phyloP scores from a whole-genome alignment of 305 asterid species.

The Coffea humblotiana region DNA sequence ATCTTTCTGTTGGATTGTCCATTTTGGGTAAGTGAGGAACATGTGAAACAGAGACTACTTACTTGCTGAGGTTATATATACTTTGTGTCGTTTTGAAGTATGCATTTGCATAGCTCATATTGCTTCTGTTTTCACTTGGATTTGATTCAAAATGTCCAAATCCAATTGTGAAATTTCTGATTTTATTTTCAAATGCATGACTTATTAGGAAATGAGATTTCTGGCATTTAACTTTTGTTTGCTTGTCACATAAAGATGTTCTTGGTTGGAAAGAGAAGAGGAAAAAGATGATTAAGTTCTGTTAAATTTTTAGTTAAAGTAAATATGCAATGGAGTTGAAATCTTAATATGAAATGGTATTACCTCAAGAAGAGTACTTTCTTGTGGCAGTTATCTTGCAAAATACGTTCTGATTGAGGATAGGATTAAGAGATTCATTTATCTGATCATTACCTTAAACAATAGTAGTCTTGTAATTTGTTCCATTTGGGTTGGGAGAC shows the following conservation, averaged over 20 bases:
- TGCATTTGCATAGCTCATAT: background rate
- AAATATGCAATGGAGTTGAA: background rate
- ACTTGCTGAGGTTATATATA: slow-evolving; percentile 1
- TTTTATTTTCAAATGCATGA: background rate
- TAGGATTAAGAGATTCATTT: background rate
- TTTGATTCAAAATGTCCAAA: background rate
- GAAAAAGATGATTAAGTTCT: background rate
- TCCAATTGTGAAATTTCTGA: background rate
- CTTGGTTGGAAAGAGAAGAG: background rate
- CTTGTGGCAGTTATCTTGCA: background rate
- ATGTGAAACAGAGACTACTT: background rate
- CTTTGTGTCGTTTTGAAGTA: background rate
- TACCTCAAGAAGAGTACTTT: background rate
- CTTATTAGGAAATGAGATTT: background rate
- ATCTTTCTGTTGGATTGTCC: slow-evolving; percentile 87
- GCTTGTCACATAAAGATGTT: background rate
- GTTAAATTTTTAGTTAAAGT: too few relatives aligned
- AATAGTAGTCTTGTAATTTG: too few relatives aligned
- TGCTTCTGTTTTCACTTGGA: background rate
- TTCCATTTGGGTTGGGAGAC: too few relatives aligned
- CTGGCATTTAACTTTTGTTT: background rate
- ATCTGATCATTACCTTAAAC: background rate
- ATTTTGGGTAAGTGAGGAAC: slow-evolving; percentile 64
- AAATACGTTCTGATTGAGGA: background rate
- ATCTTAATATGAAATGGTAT: background rate